Evolutionary conservation across 805 yeast species (phyloP).

Genomic region (Saccharomycopsis amapae): DNA sequence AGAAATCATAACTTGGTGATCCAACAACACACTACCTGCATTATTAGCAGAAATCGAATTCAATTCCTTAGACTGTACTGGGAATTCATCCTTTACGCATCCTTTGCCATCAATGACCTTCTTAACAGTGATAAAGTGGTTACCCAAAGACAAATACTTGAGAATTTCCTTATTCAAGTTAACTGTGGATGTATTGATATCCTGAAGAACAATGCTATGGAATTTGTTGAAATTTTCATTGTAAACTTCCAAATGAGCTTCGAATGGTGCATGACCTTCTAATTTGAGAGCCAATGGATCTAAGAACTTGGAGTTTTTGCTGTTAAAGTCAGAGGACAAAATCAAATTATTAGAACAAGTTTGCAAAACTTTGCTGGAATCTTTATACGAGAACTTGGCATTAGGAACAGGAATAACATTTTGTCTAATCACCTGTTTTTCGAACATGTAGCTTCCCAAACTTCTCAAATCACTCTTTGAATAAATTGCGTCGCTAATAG

Average conservation of each 20-base stretch:
- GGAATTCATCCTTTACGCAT: slow-evolving; percentile 45
- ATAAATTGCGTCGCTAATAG: slow-evolving; percentile 61
- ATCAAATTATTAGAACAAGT: slow-evolving; percentile 34
- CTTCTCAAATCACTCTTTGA: slow-evolving; percentile 32
- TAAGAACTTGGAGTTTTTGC: slow-evolving; percentile 27
- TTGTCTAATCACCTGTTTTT: slow-evolving; percentile 39
- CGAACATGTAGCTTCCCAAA: slow-evolving; percentile 25
- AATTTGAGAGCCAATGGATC: slow-evolving; percentile 51
- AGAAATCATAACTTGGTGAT: slow-evolving; percentile 42
- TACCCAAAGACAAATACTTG: slow-evolving; percentile 57
- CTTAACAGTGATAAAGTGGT: slow-evolving; percentile 52
- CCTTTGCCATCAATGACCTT: slow-evolving; percentile 63
- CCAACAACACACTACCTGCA: slow-evolving; percentile 2
- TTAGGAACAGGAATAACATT: slow-evolving; percentile 56
- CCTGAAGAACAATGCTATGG: slow-evolving; percentile 38
- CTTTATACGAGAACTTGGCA: slow-evolving; percentile 37
- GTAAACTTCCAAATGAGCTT: slow-evolving; percentile 47
- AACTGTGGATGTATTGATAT: slow-evolving; percentile 34
- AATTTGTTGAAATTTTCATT: slow-evolving; percentile 54
- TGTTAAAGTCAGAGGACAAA: slow-evolving; percentile 31
- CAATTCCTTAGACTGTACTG: slow-evolving; percentile 27
- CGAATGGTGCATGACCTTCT: slow-evolving; percentile 56
- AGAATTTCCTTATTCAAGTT: slow-evolving; percentile 37
- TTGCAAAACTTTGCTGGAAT: slow-evolving; percentile 41
- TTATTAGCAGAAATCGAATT: slow-evolving; percentile 9